Conservation (phyloP, 768 basidiomycete genomes). For the Wakefieldia striispora region DNA sequence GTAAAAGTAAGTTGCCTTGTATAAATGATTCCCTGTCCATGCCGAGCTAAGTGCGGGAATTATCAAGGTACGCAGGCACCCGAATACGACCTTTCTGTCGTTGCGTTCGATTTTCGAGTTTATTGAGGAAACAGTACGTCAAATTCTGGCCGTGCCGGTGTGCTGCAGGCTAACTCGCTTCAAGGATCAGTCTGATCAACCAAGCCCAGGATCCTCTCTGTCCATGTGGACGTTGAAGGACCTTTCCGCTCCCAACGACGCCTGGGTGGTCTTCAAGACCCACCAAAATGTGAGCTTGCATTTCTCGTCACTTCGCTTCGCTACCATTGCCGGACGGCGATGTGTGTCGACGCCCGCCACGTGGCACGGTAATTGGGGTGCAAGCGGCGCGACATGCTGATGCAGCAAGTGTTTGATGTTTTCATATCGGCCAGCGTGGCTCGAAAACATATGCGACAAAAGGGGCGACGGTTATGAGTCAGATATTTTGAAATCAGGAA, state of each 20-base stretch:
- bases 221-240: constrained; percentile 51
- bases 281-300: constrained; percentile 60
- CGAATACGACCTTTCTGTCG: constrained; percentile 20
- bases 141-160: not conserved
- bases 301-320: not conserved
- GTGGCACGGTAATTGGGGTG: constrained; percentile 1
- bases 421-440: not conserved
- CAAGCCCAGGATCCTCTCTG: constrained; percentile 27
- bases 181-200: constrained; percentile 13
- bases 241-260: constrained; percentile 32
- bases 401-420: not conserved
- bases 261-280: constrained; percentile 57
- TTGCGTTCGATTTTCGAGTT: constrained; percentile 26
- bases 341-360: constrained; percentile 2
- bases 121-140: constrained; percentile 21
- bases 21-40: not conserved
- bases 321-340: not conserved
- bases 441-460: not conserved
- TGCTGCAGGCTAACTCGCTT: constrained; percentile 6
- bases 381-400: not conserved
- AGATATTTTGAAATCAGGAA: constrained; percentile 20
- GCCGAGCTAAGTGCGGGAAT: not conserved
- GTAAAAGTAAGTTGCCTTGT: constrained; percentile 42
- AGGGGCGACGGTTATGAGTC: constrained; percentile 16
- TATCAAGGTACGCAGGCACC: constrained; percentile 26